Base-by-base conservation (phyloP, 345 rosid species). In the Pistacia integerrima region DNA sequence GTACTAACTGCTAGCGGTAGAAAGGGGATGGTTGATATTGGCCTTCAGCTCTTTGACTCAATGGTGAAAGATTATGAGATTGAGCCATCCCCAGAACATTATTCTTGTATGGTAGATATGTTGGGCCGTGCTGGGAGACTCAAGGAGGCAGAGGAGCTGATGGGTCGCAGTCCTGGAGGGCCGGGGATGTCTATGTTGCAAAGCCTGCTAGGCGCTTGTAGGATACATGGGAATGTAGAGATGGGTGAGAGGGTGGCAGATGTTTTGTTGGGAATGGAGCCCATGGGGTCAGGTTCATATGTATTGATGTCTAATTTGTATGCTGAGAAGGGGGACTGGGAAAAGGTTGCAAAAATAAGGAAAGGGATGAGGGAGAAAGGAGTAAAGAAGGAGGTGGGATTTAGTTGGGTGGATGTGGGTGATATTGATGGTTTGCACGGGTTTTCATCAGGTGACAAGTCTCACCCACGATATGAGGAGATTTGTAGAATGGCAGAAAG, bases 91-190 rank as follows among this genome's bases (percentile, higher is more conserved):
- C 82, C 86, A 6, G 93, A 90, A 84, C 98, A 94, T 74, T 94
- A 87, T 83, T 91, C 97, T 16, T 91, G 97, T 79, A 86, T 94
- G 93, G 98, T 93, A 14, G 98, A 94, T 80, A 84, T 93, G 93
- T 80, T 94, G 69, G 97, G 97, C 16, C 91, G 97, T 67, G 91
- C 89, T 72, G 97, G 97, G 80, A 79, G 87, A 71, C 80, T 94
- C 20, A 55, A 84, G 28, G 97, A 93, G 62, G 98, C 97, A 61
- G 93, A 93, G 79, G 86, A 85, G 76, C 72, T 91, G 67, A 76
- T 93, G 84, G 74, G 62, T 63, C 41, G 59, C 57, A 91, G 87
- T 73, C 93, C 95, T 36, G 95, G 93, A 62, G 85, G 88, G 72
- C 94, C 95, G 13, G 88, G 88, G 63, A 66, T 86, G 69, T 88